Conservation (phyloP, 176 grass and related monocot species). For the Oryza rufipogon region DNA sequence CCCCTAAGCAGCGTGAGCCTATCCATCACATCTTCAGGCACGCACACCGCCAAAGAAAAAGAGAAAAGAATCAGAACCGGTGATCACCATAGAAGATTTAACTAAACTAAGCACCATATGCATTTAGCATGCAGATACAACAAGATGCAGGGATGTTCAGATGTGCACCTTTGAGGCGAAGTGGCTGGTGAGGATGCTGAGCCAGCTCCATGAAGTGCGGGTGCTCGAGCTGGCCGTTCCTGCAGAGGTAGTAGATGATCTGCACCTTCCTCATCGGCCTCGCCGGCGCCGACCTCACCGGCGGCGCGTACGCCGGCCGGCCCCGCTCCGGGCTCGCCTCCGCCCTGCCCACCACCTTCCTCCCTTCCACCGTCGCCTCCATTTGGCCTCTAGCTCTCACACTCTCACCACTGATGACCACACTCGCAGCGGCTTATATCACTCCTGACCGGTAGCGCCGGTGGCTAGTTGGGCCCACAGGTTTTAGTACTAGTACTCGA, state of each 20-base stretch:
- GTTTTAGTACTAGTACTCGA: neutral
- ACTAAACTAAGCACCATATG: neutral
- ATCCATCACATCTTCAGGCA: conserved; percentile 71
- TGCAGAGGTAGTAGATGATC: conserved; percentile 94
- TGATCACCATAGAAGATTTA: neutral
- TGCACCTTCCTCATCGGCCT: conserved; percentile 74
- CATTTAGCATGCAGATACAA: conserved; percentile 8
- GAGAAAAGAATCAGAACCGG: neutral
- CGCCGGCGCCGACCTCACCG: conserved; percentile 53
- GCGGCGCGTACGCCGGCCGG: conserved; percentile 46
- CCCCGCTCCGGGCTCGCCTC: conserved; percentile 76
- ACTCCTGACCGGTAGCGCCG: neutral
- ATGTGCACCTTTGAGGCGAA: conserved; percentile 82
- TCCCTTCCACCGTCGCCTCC: conserved; percentile 47
- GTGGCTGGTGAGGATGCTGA: conserved; percentile 73
- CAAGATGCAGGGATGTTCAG: neutral
- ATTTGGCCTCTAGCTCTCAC: neutral
- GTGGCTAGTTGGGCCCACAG: neutral
- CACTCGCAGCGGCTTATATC: conserved; percentile 14
- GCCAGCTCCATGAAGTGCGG: conserved; percentile 96
- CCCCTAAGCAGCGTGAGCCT: conserved; percentile 84
- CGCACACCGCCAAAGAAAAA: neutral
- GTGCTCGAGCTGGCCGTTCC: conserved; percentile 96
- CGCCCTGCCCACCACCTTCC: conserved; percentile 54
- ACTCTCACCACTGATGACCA: neutral